A percentile compares a stretch with the other conserved stretches of the same genome.
These are phyloP conservation scores for Chaetomium sp. DNA, from an alignment of 2,329 filamentous ascomycete species.

Conservation along the genomic window DNA sequence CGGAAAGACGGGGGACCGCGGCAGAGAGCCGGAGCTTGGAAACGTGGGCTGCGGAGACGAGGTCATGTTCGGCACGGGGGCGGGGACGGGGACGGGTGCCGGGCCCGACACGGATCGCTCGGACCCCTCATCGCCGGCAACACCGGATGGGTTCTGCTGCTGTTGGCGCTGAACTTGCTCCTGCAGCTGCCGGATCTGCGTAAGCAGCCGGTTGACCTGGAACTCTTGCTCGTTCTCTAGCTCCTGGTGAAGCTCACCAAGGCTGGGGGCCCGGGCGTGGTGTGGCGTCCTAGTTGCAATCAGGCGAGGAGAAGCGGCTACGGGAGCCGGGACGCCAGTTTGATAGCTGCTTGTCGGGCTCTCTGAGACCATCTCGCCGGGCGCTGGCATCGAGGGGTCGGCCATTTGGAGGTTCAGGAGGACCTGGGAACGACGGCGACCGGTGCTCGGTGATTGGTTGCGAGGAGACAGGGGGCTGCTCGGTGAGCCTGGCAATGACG, in stretches of 20 bases:
- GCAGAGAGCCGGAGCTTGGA: constrained; percentile 47
- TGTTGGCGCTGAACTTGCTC: constrained; percentile 58
- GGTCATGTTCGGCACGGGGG: constrained; percentile 36
- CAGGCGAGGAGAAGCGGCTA: constrained; percentile 47
- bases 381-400: constrained; percentile 66
- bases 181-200: constrained; percentile 76
- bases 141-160: constrained; percentile 43
- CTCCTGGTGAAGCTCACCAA: constrained; percentile 78
- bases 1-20: constrained; percentile 54
- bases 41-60: constrained; percentile 35
- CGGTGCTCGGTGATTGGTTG: constrained; percentile 50
- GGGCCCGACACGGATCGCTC: constrained; percentile 43
- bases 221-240: constrained; percentile 78
- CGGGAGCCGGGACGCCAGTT: constrained; percentile 49
- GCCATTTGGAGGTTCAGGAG: constrained; percentile 75
- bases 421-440: constrained; percentile 67
- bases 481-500: constrained; percentile 48
- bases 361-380: constrained; percentile 67
- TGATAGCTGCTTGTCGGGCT: constrained; percentile 36
- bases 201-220: constrained; percentile 76
- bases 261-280: constrained; percentile 68
- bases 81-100: constrained; percentile 23
- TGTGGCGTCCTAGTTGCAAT: constrained; percentile 56
- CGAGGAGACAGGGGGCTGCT: constrained; percentile 52
- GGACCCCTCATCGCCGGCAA: constrained; percentile 44